Base-by-base conservation (phyloP, 371 early-diverging fungal species). In the Mucor plumbeus region DNA sequence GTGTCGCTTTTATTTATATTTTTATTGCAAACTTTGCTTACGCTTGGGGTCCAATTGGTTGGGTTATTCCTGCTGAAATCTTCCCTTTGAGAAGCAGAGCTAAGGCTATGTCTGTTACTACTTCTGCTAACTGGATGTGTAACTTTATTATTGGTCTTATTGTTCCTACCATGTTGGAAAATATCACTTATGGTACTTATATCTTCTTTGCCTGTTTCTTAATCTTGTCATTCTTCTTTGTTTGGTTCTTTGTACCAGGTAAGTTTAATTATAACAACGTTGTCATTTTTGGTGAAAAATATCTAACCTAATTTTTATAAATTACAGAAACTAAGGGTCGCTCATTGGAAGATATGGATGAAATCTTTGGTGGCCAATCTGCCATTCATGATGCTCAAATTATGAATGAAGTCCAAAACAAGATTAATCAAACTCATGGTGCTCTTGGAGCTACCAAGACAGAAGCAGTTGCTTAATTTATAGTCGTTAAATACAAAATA, bases 31-130 rank as follows among this genome's bases (percentile, higher is more conserved):
- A 77, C 63, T 96, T 95, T 76, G 93, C 95, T 58, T 85, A 87
- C 69, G 67, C 74, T 5, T 77, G 77, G 77, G 77, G 77, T 50
- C 94, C 94, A 17, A 83, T 91, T 59, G 92, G 90, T 40, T 97
- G 97, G 97, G 91, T 93, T 66, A 91, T 93, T 79, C 94, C 94
- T 56, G 86, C 94, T 31, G 97, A 96, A 73, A 92, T 93, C 64
- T 92, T 87, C 81, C 92, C 94, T 7, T 79, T 88, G 55, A 85
- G 89, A 47, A 72, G 87, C 58, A 88, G 91, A 63, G 87, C 92
- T 67, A 95, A 94, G 80, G 96, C 89, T 44, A 90, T 92, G 73
- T 92, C 91, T 58, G 70, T 94, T 19, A 89, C 93, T 41, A 95
- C 96, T n/a, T 88, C 94, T 15, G 81, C 93, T 71, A 96, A 97